Evolutionary conservation across 1,139 yeast genomes (phyloP), one percentile per base, ranked within the genome.

Genomic region (Lipomyces yarrowii): DNA sequence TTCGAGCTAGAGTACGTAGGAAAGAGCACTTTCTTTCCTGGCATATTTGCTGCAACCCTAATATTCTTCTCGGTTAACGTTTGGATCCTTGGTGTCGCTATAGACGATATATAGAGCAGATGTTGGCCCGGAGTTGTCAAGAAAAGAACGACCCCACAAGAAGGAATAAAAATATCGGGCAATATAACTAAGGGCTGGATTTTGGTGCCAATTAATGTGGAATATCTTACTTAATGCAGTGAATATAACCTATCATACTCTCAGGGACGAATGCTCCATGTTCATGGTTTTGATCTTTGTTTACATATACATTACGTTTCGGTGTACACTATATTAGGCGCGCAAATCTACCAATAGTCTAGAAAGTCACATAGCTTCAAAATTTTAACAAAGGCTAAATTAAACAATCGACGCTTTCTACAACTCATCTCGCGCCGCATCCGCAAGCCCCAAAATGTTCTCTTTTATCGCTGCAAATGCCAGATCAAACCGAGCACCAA

Each of bases 1-100:
- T 94, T 89, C 77, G 80, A 83, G 59, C 80, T 94, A 62, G 99
- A 94, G 77, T 93, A 94, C 72, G 78, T 88, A 63, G 98, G 98
- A 0, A 75, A 79, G 57, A 80, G 85, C 53, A 86, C 88, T 0
- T 90, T 91, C 73, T 87, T 82, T 74, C 85, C 86, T 1, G 85
- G 85, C 3, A 79, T 93, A 23, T 82, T 91, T 55, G 77, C 79
- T 63, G 82, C 90, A 2, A 82, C 96, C 1, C 74, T 84, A n/a
- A 71, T 81, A 21, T 93, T 94, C 78, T 93, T 90, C 75, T 69
- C 85, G 3, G 82, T 86, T 68, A 92, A 92, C 72, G 82, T 89
- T 67, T 85, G 85, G 82, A 81, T 90, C 15, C 76, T 90, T 35
- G 87, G 87, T 2, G 81, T 79, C 53, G 84, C 90, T 62, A 83